Percentiles rank a stretch among this genome's conserved stretches.
Evolutionary conservation across 2,329 filamentous ascomycete genomes (phyloP).

Genomic region (Aspergillus sp.): DNA sequence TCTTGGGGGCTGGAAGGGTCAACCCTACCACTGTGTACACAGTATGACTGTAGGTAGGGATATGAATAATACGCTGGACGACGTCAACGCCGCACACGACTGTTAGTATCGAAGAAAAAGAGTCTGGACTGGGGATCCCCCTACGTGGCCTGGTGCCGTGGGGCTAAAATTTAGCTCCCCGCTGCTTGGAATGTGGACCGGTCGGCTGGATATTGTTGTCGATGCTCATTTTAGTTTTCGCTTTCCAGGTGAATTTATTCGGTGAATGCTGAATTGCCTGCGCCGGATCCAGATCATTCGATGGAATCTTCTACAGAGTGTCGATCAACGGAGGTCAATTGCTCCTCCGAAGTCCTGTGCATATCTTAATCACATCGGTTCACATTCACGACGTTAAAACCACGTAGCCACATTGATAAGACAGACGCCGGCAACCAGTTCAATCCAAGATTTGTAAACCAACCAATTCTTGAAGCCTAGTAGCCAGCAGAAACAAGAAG

Average conservation of each 20-base stretch:
- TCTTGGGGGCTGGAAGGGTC: too few relatives aligned
- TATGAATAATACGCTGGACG: too few relatives aligned
- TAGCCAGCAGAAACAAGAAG: background rate
- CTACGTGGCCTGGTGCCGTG: background rate
- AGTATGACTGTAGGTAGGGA: too few relatives aligned
- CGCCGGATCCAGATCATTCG: background rate
- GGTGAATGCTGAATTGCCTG: background rate
- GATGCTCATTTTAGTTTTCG: background rate
- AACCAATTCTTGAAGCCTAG: background rate
- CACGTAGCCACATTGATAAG: background rate
- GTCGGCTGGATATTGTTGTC: background rate
- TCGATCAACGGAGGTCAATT: too few relatives aligned
- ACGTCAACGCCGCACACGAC: too few relatives aligned
- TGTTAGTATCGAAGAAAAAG: background rate
- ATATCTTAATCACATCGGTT: background rate
- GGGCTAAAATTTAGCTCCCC: background rate
- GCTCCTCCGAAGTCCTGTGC: too few relatives aligned
- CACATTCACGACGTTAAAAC: background rate
- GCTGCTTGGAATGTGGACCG: background rate
- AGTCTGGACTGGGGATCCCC: background rate
- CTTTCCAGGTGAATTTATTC: too few relatives aligned
- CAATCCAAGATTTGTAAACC: background rate
- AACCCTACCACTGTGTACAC: too few relatives aligned
- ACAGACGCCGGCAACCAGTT: background rate
- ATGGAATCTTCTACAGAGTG: background rate